phyloP scores from a whole-genome alignment of 2,329 filamentous ascomycete species.

The Botrytis pseudocinerea region DNA sequence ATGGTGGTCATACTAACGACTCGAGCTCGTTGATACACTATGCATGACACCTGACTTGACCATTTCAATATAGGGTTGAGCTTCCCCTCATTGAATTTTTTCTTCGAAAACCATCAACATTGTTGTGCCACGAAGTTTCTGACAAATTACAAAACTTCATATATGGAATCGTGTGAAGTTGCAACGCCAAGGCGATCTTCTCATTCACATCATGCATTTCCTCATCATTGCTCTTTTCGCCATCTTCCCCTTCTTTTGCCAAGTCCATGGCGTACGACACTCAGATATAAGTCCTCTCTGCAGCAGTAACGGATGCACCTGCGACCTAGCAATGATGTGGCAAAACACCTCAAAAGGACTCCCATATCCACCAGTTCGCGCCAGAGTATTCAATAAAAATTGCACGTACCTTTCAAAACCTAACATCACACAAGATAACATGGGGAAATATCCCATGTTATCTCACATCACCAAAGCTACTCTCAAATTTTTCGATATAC shows the following conservation, averaged over 20 bases:
- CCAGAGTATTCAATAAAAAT: background rate
- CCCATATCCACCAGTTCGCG: background rate
- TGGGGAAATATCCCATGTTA: background rate
- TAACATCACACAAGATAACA: background rate
- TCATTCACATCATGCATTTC: background rate
- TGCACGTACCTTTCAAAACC: background rate
- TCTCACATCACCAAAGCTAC: background rate
- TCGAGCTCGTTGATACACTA: background rate
- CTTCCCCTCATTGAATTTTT: background rate
- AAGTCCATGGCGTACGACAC: background rate
- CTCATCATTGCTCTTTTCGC: background rate
- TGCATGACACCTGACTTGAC: background rate
- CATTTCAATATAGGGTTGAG: too few species aligned
- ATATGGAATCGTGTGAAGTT: background rate
- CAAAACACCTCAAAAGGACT: background rate
- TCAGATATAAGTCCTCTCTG: background rate
- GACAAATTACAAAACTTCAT: background rate
- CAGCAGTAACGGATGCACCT: background rate
- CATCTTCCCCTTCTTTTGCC: background rate
- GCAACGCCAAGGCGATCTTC: background rate
- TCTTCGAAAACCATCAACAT: background rate
- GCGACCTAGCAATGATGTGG: background rate
- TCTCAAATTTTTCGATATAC: background rate
- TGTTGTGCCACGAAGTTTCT: background rate
- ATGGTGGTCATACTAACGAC: background rate